Conservation (phyloP, 2,329 filamentous ascomycete genomes). For the Gnomoniopsis smithogilvyi region DNA sequence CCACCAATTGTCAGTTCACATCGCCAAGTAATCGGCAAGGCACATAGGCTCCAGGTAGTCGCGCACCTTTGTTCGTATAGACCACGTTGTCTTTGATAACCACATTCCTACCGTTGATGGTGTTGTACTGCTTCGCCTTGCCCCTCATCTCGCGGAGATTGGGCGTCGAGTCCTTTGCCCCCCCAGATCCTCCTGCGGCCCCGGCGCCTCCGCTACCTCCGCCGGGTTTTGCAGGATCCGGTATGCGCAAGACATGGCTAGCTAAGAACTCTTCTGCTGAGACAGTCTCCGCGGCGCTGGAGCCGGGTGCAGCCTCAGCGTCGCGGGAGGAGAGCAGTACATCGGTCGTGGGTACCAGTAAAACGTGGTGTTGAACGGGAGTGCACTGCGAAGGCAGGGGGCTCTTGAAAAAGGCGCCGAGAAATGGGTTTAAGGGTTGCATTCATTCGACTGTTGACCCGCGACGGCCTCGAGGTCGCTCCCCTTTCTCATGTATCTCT, state of each 20-base stretch:
- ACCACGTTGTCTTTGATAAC: constrained; percentile 91
- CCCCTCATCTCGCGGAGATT: constrained; percentile 82
- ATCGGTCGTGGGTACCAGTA: constrained; percentile 92
- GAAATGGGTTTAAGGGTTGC: constrained; percentile 98
- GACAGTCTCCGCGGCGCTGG: constrained; percentile 74
- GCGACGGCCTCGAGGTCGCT: constrained; percentile 16
- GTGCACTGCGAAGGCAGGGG: constrained; percentile 87
- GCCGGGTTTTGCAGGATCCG: constrained; percentile 45
- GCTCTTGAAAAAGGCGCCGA: constrained; percentile 98
- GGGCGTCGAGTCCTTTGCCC: constrained; percentile 50
- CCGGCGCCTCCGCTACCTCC: constrained; percentile 36
- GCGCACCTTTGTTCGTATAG: constrained; percentile 90
- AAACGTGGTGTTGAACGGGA: constrained; percentile 85
- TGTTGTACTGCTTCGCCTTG: constrained; percentile 92
- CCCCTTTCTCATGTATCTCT: constrained; percentile 13
- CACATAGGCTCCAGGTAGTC: background rate
- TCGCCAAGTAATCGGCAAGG: background rate
- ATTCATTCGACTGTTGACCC: constrained; percentile 52
- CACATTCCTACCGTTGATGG: constrained; percentile 87
- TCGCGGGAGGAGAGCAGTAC: constrained; percentile 85
- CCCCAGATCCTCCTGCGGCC: constrained; percentile 33
- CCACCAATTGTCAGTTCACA: constrained; percentile 9
- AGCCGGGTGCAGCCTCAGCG: constrained; percentile 66
- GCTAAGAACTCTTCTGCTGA: constrained; percentile 91
- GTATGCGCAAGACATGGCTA: constrained; percentile 92